These are phyloP conservation scores for Medicago lupulina DNA, from an alignment of 306 rosid species.

Conservation along the genomic window DNA sequence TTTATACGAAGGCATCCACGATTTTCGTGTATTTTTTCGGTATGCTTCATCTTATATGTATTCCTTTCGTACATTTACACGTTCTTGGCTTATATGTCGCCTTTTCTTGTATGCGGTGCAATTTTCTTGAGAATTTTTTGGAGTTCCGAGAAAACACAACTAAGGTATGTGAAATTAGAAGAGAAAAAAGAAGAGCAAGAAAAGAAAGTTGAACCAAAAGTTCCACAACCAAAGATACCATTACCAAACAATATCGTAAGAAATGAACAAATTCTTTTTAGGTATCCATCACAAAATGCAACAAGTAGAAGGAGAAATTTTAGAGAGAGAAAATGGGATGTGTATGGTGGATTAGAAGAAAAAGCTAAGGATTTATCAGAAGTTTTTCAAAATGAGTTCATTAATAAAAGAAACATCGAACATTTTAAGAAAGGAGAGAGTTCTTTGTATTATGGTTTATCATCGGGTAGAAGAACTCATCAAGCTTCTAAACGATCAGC, in stretches of 20 bases:
- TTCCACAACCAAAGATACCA: neutral
- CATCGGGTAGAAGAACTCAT: neutral
- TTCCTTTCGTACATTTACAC: constrained; percentile 56
- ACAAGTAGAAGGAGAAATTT: constrained; percentile 61
- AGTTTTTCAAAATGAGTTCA: constrained; percentile 35
- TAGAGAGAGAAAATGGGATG: constrained; percentile 50
- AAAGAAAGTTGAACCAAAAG: constrained; percentile 19
- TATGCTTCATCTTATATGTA: constrained; percentile 48
- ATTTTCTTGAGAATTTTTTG: constrained; percentile 65
- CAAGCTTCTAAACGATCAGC: constrained; percentile 16
- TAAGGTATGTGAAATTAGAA: constrained; percentile 39
- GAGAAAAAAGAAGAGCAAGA: constrained; percentile 34
- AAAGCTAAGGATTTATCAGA: constrained; percentile 31
- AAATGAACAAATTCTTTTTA: constrained; percentile 31
- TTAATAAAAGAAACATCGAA: neutral
- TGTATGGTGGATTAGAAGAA: constrained; percentile 43
- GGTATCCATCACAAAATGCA: constrained; percentile 45
- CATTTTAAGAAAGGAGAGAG: constrained; percentile 40
- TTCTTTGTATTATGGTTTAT: constrained; percentile 39
- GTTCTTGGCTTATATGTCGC: constrained; percentile 60
- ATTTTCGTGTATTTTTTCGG: constrained; percentile 44
- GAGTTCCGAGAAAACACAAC: constrained; percentile 68
- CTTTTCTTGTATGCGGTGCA: constrained; percentile 62
- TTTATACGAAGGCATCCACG: constrained; percentile 58
- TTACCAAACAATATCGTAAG: constrained; percentile 4